Conservation (phyloP, 108 stramenopile species). For the Bacterosira constricta region DNA sequence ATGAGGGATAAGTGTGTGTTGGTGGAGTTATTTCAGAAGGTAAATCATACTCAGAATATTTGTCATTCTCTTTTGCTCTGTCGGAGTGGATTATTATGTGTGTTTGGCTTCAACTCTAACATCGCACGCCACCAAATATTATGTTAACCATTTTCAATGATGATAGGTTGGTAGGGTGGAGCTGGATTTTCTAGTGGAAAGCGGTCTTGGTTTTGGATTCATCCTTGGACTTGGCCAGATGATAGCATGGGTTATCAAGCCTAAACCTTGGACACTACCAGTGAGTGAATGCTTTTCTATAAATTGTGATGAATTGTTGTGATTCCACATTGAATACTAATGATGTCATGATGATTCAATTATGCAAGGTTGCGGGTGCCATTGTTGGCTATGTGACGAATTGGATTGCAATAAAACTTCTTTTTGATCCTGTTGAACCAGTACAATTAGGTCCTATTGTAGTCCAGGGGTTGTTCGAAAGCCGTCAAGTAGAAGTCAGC, state of each 20-base stretch:
- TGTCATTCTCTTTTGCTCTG: background rate
- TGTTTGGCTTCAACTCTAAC: background rate
- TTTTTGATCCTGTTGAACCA: conserved; percentile 91
- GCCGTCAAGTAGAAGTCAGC: conserved; percentile 90
- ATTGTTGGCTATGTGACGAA: conserved; percentile 94
- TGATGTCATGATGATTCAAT: conserved; percentile 49
- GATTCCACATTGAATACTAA: too few species aligned
- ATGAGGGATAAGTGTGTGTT: conserved; percentile 74
- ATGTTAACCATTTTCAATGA: background rate
- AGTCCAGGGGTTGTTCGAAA: conserved; percentile 93
- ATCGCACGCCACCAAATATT: background rate
- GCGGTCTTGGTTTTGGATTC: conserved; percentile 94
- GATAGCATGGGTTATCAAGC: conserved; percentile 82
- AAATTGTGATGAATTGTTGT: too few species aligned
- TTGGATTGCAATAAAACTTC: conserved; percentile 92
- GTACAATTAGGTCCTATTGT: conserved; percentile 63
- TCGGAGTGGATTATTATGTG: background rate
- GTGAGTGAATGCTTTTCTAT: conserved; percentile 43
- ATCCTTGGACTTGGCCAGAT: conserved; percentile 92
- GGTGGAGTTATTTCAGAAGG: conserved; percentile 89
- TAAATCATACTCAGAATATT: conserved; percentile 37
- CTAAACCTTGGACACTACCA: conserved; percentile 63
- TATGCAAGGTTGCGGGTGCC: conserved; percentile 61
- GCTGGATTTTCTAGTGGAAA: conserved; percentile 86
- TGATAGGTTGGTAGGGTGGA: conserved; percentile 73